These are phyloP conservation scores for Trametes elegans DNA, from an alignment of 768 basidiomycete genomes.

Conservation along the genomic window DNA sequence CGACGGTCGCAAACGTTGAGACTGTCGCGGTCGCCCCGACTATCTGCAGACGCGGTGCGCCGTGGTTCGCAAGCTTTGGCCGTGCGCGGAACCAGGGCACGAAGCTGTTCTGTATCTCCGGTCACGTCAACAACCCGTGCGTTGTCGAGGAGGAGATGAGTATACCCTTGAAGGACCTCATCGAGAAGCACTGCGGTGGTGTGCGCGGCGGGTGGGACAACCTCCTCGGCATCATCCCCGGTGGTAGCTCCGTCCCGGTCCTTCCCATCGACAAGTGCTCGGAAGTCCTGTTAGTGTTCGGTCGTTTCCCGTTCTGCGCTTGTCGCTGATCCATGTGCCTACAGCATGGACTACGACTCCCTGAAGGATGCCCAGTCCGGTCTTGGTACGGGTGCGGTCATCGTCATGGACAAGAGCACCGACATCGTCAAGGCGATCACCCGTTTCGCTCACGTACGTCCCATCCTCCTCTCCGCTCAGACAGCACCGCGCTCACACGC, in stretches of 20 bases:
- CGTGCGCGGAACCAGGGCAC: conserved; percentile 91
- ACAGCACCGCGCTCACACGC: too few species aligned
- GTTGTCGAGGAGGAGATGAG: conserved; percentile 99
- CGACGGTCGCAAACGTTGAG: conserved; percentile 98
- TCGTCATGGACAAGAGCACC: conserved; percentile 98
- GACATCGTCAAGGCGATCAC: conserved; percentile 94
- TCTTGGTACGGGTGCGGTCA: conserved; percentile 96
- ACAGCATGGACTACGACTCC: conserved; percentile 97
- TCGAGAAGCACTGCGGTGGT: conserved; percentile 98
- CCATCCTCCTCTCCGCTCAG: neutral
- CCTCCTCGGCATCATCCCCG: conserved; percentile 93
- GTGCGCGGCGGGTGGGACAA: conserved; percentile 96
- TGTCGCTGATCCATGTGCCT: neutral
- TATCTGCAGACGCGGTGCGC: conserved; percentile 83
- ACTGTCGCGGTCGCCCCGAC: conserved; percentile 98
- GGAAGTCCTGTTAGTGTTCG: conserved; percentile 79
- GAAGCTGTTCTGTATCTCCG: conserved; percentile 95
- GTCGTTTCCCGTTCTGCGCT: neutral
- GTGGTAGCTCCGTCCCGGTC: conserved; percentile 92
- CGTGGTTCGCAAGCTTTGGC: conserved; percentile 94
- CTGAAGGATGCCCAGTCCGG: conserved; percentile 95
- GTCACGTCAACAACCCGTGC: conserved; percentile 97
- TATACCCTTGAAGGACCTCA: conserved; percentile 87
- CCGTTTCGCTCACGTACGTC: conserved; percentile 74
- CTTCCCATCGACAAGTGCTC: conserved; percentile 80